Conservation (phyloP, 176 grass and related monocot species). For the Oryza australiensis region DNA sequence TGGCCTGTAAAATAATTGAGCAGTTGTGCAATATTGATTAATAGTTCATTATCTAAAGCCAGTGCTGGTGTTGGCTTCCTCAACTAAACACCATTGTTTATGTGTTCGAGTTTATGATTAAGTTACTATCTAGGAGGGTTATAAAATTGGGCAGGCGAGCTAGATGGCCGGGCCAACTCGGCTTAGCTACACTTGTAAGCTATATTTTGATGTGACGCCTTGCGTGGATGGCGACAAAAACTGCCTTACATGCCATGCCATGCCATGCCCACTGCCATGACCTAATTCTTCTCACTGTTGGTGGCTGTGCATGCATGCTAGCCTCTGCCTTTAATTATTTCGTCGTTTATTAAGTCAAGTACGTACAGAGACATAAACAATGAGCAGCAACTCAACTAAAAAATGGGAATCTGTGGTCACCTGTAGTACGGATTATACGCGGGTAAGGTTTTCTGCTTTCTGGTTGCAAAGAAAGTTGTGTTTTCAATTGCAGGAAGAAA, state of each 20-base stretch:
- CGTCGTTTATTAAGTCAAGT: neutral
- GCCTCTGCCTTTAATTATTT: conserved; percentile 9
- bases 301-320: neutral
- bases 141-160: conserved; percentile 14
- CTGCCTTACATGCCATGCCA: conserved; percentile 23
- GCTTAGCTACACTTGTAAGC: conserved; percentile 19
- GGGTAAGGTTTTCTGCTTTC: neutral
- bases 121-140: conserved; percentile 32
- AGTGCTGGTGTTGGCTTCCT: conserved; percentile 31
- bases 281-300: conserved; percentile 35
- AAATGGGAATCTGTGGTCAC: neutral
- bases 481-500: neutral
- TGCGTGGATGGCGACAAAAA: conserved; percentile 20
- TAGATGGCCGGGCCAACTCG: conserved; percentile 24
- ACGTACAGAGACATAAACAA: neutral
- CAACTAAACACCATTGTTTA: conserved; percentile 47
- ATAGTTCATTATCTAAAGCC: neutral
- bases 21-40: conserved; percentile 4
- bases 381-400: neutral
- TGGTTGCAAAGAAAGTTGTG: neutral
- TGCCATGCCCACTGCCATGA: conserved; percentile 7
- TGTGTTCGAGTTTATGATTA: conserved; percentile 38
- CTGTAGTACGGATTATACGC: neutral
- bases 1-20: conserved; percentile 25
- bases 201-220: conserved; percentile 35